Conservation (phyloP, 371 early-diverging fungal genomes). For the Rhizomucor miehei region DNA sequence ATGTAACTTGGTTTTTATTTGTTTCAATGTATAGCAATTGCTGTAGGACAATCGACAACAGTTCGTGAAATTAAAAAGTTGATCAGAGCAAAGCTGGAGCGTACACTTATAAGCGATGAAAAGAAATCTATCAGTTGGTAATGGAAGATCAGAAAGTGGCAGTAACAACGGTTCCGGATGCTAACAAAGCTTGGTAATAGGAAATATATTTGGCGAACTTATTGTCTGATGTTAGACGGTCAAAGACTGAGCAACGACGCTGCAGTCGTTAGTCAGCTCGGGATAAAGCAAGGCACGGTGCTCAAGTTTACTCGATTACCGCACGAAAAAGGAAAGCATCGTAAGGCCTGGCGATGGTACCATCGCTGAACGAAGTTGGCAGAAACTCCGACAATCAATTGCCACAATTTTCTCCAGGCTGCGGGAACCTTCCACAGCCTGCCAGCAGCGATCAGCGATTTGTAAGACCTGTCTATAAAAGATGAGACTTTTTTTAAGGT, state of each 20-base stretch:
- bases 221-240: conserved; percentile 24
- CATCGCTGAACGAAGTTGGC: not conserved
- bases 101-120: conserved; percentile 5
- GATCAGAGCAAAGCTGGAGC: conserved; percentile 18
- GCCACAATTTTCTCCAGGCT: too few relatives aligned
- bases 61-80: conserved; percentile 33
- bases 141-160: not conserved
- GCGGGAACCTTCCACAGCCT: too few relatives aligned
- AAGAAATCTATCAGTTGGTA: conserved; percentile 28
- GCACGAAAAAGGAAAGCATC: conserved; percentile 29
- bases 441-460: too few relatives aligned
- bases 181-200: conserved; percentile 10
- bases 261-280: conserved; percentile 34
- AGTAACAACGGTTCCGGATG: not conserved
- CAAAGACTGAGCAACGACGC: conserved; percentile 24
- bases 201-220: conserved; percentile 41
- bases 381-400: too few relatives aligned
- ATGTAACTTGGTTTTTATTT: too few relatives aligned
- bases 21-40: too few relatives aligned
- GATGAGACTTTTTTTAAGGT: too few relatives aligned
- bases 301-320: conserved; percentile 25
- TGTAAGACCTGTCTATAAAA: too few relatives aligned
- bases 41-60: conserved; percentile 32
- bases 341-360: conserved; percentile 22
- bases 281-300: conserved; percentile 31